Conservation (phyloP, 139 green algal species). For the Picochlorum sp. region DNA sequence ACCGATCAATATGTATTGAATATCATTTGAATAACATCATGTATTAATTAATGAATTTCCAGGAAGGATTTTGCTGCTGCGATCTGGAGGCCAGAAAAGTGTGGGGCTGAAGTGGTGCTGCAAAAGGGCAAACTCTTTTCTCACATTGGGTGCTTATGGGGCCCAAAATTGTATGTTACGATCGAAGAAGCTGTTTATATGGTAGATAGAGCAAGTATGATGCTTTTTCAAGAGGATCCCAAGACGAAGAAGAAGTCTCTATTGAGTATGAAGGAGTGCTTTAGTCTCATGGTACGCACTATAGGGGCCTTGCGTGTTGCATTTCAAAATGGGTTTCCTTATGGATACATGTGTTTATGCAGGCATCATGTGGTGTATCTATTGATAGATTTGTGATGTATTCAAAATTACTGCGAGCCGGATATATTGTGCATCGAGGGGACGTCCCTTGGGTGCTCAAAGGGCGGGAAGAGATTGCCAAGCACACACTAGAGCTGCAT, state of each 20-base stretch:
- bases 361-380: conserved; percentile 1
- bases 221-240: conserved; percentile 21
- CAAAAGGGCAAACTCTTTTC: conserved; percentile 19
- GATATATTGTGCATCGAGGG: conserved; percentile 28
- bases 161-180: conserved; percentile 20
- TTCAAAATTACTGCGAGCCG: conserved; percentile 29
- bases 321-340: neutral
- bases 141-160: conserved; percentile 19
- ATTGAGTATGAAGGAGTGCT: conserved; percentile 16
- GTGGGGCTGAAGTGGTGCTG: conserved; percentile 29
- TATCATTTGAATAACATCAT: neutral
- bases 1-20: neutral
- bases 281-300: conserved; percentile 14
- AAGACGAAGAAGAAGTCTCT: neutral
- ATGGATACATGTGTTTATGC: neutral
- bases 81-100: conserved; percentile 26
- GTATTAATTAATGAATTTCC: neutral
- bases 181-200: conserved; percentile 21
- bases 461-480: no score
- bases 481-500: no score
- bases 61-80: conserved; percentile 26
- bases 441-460: neutral
- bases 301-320: neutral
- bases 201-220: conserved; percentile 29
- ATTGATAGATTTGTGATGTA: conserved; percentile 21